Evolutionary conservation across 768 basidiomycete species (phyloP), one percentile per base, ranked within the genome.

Genomic region (Tylopilus sp.): DNA sequence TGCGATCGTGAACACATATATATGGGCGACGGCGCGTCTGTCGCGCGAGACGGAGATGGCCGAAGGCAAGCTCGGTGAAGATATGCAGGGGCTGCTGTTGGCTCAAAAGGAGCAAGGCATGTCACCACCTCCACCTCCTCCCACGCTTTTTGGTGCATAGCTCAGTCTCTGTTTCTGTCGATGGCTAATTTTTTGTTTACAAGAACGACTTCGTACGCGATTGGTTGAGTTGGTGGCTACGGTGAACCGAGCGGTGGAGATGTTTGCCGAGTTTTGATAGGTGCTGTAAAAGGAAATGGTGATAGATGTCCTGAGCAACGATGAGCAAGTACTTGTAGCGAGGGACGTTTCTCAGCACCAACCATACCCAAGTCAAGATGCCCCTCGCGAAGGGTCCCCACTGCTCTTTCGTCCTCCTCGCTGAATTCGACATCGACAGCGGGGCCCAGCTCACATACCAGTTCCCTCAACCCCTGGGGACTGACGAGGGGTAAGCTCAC

Each of bases 391-490:
- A 79, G 72, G 79, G 81, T 36, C 81, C 88, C 51, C 88, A 91
- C 68, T 90, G 88, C 60, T 91, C 93, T 18, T 98, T 95, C 72
- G 88, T 97, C 53, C 78, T 99, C 43, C 81, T 98, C 47, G 97
- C 97, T n/a, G 97, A 98, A 69, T 99, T 99, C 73, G 91, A 99
- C 75, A 98, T 99, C 57, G 86, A 92, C 65, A 83, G 88, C 51
- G 97, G 97, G 30, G 90, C 95, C 3, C 88, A 92, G 57, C 77
- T 99, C 56, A 88, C 91, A 38, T 95, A 97, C 69, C 93, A 98
- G 71, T 98, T 95, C 65, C 97, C 97, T 10, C 90, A 90, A 63
- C 91, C 93, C 12, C 77, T 97, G 31, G 97, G 95, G 10, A 84
- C 91, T 51, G 91, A 98, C 78, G 93, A 95, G 69, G 88, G 91